Evolutionary conservation across 2,329 filamentous ascomycete genomes (phyloP), one percentile per base, ranked within the genome.

Genomic region (Diaporthe australafricana): DNA sequence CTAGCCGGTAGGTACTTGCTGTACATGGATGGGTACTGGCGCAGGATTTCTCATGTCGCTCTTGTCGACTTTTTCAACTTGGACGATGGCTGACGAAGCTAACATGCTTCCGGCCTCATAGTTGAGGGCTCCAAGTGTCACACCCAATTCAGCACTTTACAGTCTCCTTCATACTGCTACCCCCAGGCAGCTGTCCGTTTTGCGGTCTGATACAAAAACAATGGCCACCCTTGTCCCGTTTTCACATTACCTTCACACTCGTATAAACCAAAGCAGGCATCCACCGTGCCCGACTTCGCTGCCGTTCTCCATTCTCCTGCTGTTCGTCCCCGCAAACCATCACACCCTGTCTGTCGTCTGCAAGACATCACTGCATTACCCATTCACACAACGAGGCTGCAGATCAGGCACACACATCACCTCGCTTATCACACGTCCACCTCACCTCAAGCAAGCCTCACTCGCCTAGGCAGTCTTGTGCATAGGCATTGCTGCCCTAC

Each of bases 201-300:
- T 50, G 20, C 45, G 66, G 40, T 16, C 42, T 50, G 25, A 30
- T 69, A 53, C 25, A 12, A 60, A n/a, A 65, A 65, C 30, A 57
- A 52, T 71, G 48, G 20, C 22, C 22, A 38, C 8, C 45, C 38
- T 70, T 53, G 40, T 65, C 30, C 68, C 56, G 16, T 52, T 62
- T 38, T n/a, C 50, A 12, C 70, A 42, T 38, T 27, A 22, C 25
- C 45, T 70, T 12, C 52, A 70, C 52, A 5, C 16, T 45, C 27
- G 32, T 73, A 73, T 73, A 73, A 71, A 70, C 40, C 47, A 27
- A 63, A 42, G 27, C 47, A 55, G 52, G 62, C 71, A 66, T 22
- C 60, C 69, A 52, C 32, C 52, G 60, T 62, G 60, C 71, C 71
- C 62, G 52, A 63, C 48, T 71, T 35, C 32, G 62, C 62, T 62